phyloP scores from a whole-genome alignment of 768 basidiomycete species.

The Kwoniella heveanensis region DNA sequence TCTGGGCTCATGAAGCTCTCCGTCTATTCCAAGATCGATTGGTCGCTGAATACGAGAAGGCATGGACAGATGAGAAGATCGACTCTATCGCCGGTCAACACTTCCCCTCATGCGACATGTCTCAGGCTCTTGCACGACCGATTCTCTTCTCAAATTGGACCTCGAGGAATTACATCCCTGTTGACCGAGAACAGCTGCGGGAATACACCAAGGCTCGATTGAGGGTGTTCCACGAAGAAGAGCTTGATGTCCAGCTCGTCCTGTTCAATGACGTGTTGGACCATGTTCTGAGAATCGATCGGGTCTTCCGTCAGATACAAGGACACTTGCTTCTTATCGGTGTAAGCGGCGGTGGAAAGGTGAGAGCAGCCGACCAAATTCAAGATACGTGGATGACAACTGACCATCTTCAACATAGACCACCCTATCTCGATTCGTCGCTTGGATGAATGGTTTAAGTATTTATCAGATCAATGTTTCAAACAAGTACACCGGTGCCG shows the following conservation, averaged over 20 bases:
- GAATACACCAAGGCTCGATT: slow-evolving; percentile 97
- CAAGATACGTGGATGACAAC: no score
- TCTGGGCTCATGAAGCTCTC: slow-evolving; percentile 97
- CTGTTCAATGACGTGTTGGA: slow-evolving; percentile 98
- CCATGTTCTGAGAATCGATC: slow-evolving; percentile 95
- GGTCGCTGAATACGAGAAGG: slow-evolving; percentile 85
- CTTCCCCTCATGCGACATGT: slow-evolving; percentile 88
- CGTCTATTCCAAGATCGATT: slow-evolving; percentile 97
- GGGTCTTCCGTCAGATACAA: slow-evolving; percentile 97
- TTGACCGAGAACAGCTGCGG: slow-evolving; percentile 86
- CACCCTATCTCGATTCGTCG: slow-evolving; percentile 94
- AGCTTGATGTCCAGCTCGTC: slow-evolving; percentile 94
- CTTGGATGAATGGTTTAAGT: slow-evolving; percentile 99
- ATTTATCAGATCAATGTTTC: slow-evolving; percentile 99
- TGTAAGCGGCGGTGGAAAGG: slow-evolving; percentile 98
- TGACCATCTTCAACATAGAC: slow-evolving; percentile 63
- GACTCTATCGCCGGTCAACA: slow-evolving; percentile 79
- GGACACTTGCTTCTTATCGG: slow-evolving; percentile 95
- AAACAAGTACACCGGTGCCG: slow-evolving; percentile 97
- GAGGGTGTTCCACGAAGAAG: slow-evolving; percentile 98
- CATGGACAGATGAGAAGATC: slow-evolving; percentile 92
- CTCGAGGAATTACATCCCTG: slow-evolving; percentile 91
- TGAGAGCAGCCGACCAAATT: no score
- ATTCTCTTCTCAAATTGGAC: slow-evolving; percentile 99
- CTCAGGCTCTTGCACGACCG: slow-evolving; percentile 82